Base-by-base conservation (phyloP, 805 yeast species). In the Ogataea trehalophila region DNA sequence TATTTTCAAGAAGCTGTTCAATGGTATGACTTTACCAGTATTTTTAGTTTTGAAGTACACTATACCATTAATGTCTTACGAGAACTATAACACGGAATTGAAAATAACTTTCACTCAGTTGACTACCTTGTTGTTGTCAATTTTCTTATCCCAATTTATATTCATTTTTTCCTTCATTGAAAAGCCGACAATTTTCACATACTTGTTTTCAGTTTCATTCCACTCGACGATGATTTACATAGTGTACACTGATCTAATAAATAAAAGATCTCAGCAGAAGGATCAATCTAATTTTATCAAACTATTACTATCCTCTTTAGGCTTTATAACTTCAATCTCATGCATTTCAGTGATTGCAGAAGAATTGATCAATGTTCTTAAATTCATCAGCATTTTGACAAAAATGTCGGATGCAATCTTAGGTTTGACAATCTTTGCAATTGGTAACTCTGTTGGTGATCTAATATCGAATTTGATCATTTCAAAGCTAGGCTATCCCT, bases 391-490 rank as follows among this genome's bases (percentile, higher is more conserved):
- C 0, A 69, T 77, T 1, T 70, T 82, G 0, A 77, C 79, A 44
- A 63, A 77, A 26, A 66, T 92, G 7, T 79, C 89, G 9, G 94
- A 88, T 50, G 89, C 90, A 3, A 75, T 91, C 13, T 67, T 92
- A 23, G 99, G 99, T 0, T 68, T 90, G 11, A 92, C 98, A 0
- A 74, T 92, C 0, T 86, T 92, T 64, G 96, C 98, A 0, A 68
- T 92, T 49, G 98, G 99, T 5, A 94, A 92, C 63, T 91, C 97
- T 1, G 69, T 87, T 6, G 97, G 98, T 6, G 99, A 92, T 60
- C 69, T 91, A 41, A 81, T 91, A 1, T 85, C 97, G 0, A 89
- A 92, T 56, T 63, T 85, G 34, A 85, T 95, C 0, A 79, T 92
- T 23, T 90, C 96, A 0, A 71, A 71, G 48, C 77, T 87, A 74